Evolutionary conservation across 2,329 filamentous ascomycete genomes (phyloP), one percentile per base, ranked within the genome.

Genomic region (Trichoderma endophyticum): DNA sequence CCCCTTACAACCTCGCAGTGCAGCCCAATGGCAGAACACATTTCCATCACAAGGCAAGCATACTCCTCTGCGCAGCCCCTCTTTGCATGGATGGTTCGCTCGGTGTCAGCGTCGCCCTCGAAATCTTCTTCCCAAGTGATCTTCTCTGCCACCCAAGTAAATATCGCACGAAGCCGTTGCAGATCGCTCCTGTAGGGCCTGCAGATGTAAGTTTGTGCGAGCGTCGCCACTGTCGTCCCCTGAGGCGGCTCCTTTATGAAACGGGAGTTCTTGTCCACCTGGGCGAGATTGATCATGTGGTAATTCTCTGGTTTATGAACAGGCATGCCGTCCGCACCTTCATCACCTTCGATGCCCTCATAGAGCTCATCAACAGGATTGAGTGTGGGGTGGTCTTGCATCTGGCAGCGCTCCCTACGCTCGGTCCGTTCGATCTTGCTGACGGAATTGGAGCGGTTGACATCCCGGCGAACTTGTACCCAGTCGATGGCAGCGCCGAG

Each of bases 81-180:
- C 80, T 93, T 95, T 21, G 90, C 91, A 75, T 96, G 91, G 36
- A 99, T 91, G 5, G 97, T 93, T 61, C 93, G 89, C 70, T 92
- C 88, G 3, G 94, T 92, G 79, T 99, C 94, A 67, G 96, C 83
- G 9, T 92, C 87, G n/a, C 91, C 92, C 76, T 97, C 94, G 74
- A 94, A 94, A 75, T 97, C 94, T 77, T 98, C 95, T 79, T 99
- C 96, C 96, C 96, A 99, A 36, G 89, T 89, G 71, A 99, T 91
- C 76, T 95, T 94, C 80, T 99, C 96, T n/a, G 93, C 89, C 6
- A 97, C 93, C 95, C 95, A 99, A 1, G 93, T 98, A 78, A 98
- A 99, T 74, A 99, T 98, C 18, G 96, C 95, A 28, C 97, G 89
- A 30, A 99, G 83, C 43, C 95, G 89, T 80, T 99, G 96, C 0